phyloP scores from a whole-genome alignment of 164 flowering plant species.

The Annona squamosa region DNA sequence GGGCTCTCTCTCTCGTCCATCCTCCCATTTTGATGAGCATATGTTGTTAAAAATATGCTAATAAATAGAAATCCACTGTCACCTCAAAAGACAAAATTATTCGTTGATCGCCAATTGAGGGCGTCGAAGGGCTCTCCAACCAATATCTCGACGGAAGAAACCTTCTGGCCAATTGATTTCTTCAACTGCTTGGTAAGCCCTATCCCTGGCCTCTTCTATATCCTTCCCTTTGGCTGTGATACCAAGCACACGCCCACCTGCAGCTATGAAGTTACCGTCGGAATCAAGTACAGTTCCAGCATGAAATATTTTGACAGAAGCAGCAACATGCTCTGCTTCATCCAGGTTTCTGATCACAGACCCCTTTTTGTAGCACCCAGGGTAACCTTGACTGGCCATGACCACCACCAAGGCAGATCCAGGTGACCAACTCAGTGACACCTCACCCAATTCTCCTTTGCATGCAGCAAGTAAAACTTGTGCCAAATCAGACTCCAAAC shows the following conservation, averaged over 20 bases:
- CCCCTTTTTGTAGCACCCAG: conserved; percentile 73
- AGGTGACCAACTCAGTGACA: conserved; percentile 70
- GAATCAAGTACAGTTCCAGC: conserved; percentile 33
- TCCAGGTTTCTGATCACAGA: conserved; percentile 54
- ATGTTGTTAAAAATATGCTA: neutral
- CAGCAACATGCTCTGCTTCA: conserved; percentile 18
- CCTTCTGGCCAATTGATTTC: conserved; percentile 79
- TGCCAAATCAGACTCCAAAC: conserved; percentile 83
- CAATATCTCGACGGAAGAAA: conserved; percentile 75
- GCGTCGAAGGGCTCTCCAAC: conserved; percentile 75
- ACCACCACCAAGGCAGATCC: conserved; percentile 98
- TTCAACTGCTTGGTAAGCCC: conserved; percentile 67
- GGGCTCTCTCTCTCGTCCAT: neutral
- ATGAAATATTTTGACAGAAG: conserved; percentile 69
- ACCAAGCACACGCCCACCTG: conserved; percentile 91
- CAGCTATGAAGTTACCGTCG: conserved; percentile 59
- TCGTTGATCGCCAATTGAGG: conserved; percentile 2
- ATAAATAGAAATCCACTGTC: neutral
- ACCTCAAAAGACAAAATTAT: neutral
- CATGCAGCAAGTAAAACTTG: conserved; percentile 87
- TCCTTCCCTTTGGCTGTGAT: conserved; percentile 15
- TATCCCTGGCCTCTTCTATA: conserved; percentile 29
- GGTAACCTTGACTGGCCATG: conserved; percentile 93
- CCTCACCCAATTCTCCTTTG: conserved; percentile 54
- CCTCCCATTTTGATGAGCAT: neutral